A percentile compares a stretch with the other conserved stretches of the same genome.
phyloP scores from a whole-genome alignment of 208 protist species.

The Crithidia fasciculata region DNA sequence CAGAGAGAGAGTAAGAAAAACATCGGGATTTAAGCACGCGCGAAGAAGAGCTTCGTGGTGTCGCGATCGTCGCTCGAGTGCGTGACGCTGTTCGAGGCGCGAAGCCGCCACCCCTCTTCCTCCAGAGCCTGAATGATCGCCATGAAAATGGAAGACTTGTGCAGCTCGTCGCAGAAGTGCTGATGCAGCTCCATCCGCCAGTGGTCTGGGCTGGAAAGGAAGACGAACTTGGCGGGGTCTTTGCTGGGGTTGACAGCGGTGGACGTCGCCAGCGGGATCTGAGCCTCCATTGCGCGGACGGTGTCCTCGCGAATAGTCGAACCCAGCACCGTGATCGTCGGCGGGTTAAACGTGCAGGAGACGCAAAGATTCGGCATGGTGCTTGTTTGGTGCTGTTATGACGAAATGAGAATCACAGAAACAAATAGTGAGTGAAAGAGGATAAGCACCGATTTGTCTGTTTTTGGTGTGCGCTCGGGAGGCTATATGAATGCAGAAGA shows the following conservation, averaged over 20 bases:
- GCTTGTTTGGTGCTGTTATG: background rate
- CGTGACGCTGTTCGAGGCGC: constrained; percentile 67
- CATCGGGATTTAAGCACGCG: constrained; percentile 38
- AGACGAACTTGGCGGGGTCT: constrained; percentile 79
- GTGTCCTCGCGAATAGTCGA: constrained; percentile 89
- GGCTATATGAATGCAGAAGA: constrained; percentile 3
- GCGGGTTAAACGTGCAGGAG: constrained; percentile 90
- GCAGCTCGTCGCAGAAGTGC: constrained; percentile 92
- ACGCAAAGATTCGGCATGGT: constrained; percentile 93
- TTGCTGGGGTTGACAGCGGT: constrained; percentile 74
- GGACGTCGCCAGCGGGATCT: constrained; percentile 73
- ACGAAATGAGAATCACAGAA: background rate
- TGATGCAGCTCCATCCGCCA: constrained; percentile 89
- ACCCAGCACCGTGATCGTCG: constrained; percentile 87
- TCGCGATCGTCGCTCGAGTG: constrained; percentile 58
- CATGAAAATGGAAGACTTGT: constrained; percentile 82
- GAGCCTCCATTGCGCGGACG: constrained; percentile 77
- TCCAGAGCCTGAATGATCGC: constrained; percentile 81
- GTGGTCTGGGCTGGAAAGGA: constrained; percentile 80
- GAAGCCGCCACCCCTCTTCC: constrained; percentile 87
- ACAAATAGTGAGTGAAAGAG: constrained; percentile 6
- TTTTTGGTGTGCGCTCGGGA: background rate
- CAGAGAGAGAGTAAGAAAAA: background rate
- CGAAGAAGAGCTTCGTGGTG: constrained; percentile 89
- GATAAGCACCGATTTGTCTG: background rate